Base-by-base conservation (phyloP, 1,139 yeast species). In the Zygosaccharomyces pseudobailii region DNA sequence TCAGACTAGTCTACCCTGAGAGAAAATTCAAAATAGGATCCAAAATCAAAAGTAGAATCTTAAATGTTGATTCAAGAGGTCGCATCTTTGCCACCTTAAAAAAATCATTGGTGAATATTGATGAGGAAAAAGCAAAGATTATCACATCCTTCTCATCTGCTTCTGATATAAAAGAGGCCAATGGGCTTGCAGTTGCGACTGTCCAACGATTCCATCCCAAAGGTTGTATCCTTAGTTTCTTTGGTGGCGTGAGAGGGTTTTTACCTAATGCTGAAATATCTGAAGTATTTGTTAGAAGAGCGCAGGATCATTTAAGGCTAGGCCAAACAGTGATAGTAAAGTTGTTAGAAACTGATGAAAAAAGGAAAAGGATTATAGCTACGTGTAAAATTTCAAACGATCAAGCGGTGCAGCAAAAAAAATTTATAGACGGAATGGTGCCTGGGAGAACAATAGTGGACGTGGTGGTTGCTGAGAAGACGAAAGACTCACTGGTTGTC, bases 181-280 rank as follows among this genome's bases (percentile, higher is more conserved):
- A 92, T 17, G 71, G 75, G 55, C 81, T 76, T 61, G 76, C 94
- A 2, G 73, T 80, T 10, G 97, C 89, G 10, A 84, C 90, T 3
- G 84, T 94, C 40, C 83, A 84, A 52, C 74, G 78, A 42, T 78
- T 90, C 59, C 80, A 80, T 48, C 83, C 83, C 51, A 74, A 76
- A 50, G 98, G 98, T 57, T 95, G 86, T 38, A 71, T 89, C 44
- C 82, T 92, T 4, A 79, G 89, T 24, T 89, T 92, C 61, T 89
- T 88, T 63, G 95, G 95, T 49, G 75, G 76, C 45, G 69, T 87
- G 38, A 78, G 76, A 57, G 98, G 92, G 0, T 90, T 80, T 63
- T 72, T 92, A 54, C 97, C 97, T 35, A 80, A 83, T 54, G 74
- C 82, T 48, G 97, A 92, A 70, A 87, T 92, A 58, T 85, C 95